A percentile compares a stretch with the other conserved stretches of the same genome.
These are phyloP conservation scores for Eudorina sp. DNA, from an alignment of 139 green algal species.

Conservation along the genomic window DNA sequence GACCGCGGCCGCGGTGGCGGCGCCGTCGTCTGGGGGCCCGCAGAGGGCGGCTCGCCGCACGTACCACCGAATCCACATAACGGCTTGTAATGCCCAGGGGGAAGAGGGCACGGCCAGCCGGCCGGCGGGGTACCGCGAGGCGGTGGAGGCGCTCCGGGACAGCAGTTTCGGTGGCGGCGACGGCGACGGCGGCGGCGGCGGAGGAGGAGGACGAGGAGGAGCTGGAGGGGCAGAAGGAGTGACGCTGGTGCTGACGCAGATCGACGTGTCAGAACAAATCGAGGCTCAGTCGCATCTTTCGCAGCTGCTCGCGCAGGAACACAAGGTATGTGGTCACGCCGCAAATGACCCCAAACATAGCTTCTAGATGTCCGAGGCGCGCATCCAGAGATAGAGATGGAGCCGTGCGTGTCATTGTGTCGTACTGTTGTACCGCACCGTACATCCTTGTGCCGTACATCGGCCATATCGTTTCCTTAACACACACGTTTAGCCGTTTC, in stretches of 20 bases:
- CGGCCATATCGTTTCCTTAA: neutral
- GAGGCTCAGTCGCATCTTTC: neutral
- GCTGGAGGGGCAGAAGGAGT: neutral
- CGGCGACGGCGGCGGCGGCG: neutral
- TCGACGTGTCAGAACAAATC: conserved; percentile 11
- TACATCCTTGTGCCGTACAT: neutral
- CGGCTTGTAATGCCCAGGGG: neutral
- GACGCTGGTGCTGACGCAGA: conserved; percentile 1
- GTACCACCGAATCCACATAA: conserved; percentile 3
- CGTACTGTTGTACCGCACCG: neutral
- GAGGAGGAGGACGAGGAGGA: neutral
- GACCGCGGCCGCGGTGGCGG: neutral
- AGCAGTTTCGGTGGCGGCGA: neutral
- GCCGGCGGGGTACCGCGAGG: neutral
- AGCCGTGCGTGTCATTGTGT: neutral
- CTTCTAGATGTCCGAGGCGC: neutral
- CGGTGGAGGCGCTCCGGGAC: too few species aligned
- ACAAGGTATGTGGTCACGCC: neutral
- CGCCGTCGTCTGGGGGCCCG: neutral
- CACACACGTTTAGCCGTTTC: neutral
- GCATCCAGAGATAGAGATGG: neutral
- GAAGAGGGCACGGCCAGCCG: too few species aligned
- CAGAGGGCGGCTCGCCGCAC: neutral
- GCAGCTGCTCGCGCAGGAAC: conserved; percentile 11
- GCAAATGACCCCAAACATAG: neutral